Conservation (phyloP, 306 rosid genomes). For the Hippophae tibetana region DNA sequence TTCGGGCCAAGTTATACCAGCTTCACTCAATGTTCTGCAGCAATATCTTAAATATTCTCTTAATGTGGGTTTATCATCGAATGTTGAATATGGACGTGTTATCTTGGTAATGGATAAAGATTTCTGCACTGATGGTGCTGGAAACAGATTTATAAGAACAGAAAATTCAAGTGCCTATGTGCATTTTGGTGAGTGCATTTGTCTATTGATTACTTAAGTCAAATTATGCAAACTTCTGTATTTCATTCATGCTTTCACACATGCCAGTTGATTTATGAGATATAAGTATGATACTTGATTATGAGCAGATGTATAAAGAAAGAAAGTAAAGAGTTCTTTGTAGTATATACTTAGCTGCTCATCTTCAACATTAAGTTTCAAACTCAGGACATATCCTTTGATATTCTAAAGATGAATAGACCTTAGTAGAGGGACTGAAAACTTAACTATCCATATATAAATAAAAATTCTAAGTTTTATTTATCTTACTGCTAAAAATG, state of each 20-base stretch:
- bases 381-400: too few relatives aligned
- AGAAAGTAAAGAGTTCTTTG: too few relatives aligned
- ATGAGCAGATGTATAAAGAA: too few relatives aligned
- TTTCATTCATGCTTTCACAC: too few relatives aligned
- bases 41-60: slow-evolving; percentile 60
- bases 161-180: slow-evolving; percentile 55
- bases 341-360: too few relatives aligned
- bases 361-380: too few relatives aligned
- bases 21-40: slow-evolving; percentile 53
- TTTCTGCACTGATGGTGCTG: slow-evolving; percentile 77
- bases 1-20: slow-evolving; percentile 76
- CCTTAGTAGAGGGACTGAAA: too few relatives aligned
- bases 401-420: too few relatives aligned
- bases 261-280: too few relatives aligned
- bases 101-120: slow-evolving; percentile 71
- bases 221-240: neutral
- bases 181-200: slow-evolving; percentile 60
- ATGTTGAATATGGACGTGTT: slow-evolving; percentile 50
- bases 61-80: slow-evolving; percentile 44
- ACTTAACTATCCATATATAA: too few relatives aligned
- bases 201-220: neutral
- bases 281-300: too few relatives aligned
- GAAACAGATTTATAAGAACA: slow-evolving; percentile 61
- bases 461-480: too few relatives aligned
- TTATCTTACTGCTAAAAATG: neutral